Evolutionary conservation across 177 flowering plant genomes (phyloP), one percentile per base, ranked within the genome.

Genomic region (Telopea speciosissima): DNA sequence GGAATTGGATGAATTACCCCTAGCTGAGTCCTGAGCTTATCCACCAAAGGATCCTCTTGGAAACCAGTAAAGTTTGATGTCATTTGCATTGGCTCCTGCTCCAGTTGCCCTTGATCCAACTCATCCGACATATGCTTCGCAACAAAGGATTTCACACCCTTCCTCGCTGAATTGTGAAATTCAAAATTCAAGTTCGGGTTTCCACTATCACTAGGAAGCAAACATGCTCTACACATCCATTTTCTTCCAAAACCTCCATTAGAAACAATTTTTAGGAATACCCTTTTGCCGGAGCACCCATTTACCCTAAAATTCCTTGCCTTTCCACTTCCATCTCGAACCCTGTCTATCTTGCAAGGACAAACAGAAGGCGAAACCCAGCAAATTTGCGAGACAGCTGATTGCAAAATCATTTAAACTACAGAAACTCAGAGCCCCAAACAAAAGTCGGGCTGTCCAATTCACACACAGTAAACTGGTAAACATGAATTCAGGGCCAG

Each of bases 1-100:
- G 97, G 99, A 21, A 95, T 84, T 13, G 97, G 97, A 71, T 92
- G 97, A 72, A 92, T 90, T 8, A 85, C 96, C 5, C 97, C 97
- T 26, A 95, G 73, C 67, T 95, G 97, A 17, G 92, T 88, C 80
- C 97, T 85, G 33, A 95, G 83, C 84, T 92, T 94, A 81, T 84
- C 91, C 3, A 94, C 93, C 45, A 92, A 67, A 5, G 97, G 97
- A 73, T 94, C 97, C 70, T 92, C 90, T 62, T 74, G 81, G 72
- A 88, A 94, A 26, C 62, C 71, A 16, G 84, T 76, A 74, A 91
- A 89, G 63, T 80, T 83, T 1, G 90, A 81, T 1, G 80, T 78
- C 77, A 83, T 42, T 62, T 77, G 85, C 62, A 84, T 40, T 1
- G 79, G 67, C 63, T 82, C 86, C 23, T 68, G 68, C 8, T 78